Percentiles rank a stretch among this genome's conserved stretches.
Conservation (phyloP, 2,329 filamentous ascomycete species). For the Fusarium paranaense region DNA sequence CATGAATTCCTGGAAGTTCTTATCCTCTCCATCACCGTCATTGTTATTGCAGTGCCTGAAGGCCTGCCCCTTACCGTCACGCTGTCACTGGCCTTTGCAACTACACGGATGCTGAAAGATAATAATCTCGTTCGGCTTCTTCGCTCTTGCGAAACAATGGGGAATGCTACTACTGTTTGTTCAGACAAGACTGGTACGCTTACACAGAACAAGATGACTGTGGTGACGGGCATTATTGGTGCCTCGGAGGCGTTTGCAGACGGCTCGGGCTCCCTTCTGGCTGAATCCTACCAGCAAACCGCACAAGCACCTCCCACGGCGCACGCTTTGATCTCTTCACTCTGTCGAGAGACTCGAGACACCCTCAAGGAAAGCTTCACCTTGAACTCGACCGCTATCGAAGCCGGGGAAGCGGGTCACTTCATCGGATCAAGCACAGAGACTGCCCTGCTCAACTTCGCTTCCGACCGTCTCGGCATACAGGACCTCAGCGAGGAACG, state of each 20-base stretch:
- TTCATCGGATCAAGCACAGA: neutral
- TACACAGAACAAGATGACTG: neutral
- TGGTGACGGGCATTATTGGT: neutral
- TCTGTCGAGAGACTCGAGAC: neutral
- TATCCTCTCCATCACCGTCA: neutral
- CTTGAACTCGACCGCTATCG: neutral
- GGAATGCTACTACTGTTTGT: neutral
- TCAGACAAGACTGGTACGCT: neutral
- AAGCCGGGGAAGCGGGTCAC: neutral
- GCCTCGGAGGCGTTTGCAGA: neutral
- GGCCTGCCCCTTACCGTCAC: neutral
- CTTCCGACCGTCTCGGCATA: neutral
- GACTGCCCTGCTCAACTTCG: neutral
- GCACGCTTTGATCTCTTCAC: neutral
- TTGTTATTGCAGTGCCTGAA: neutral
- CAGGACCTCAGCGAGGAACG: neutral
- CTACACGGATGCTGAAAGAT: neutral
- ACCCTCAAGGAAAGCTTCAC: neutral
- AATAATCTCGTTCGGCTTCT: neutral
- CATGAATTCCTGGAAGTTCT: neutral
- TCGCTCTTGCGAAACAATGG: neutral
- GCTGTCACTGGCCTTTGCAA: neutral
- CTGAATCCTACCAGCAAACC: neutral
- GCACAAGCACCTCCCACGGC: neutral
- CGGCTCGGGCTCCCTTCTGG: neutral